Conservation (phyloP, 108 stramenopile species). For the Cyclotella atomus region DNA sequence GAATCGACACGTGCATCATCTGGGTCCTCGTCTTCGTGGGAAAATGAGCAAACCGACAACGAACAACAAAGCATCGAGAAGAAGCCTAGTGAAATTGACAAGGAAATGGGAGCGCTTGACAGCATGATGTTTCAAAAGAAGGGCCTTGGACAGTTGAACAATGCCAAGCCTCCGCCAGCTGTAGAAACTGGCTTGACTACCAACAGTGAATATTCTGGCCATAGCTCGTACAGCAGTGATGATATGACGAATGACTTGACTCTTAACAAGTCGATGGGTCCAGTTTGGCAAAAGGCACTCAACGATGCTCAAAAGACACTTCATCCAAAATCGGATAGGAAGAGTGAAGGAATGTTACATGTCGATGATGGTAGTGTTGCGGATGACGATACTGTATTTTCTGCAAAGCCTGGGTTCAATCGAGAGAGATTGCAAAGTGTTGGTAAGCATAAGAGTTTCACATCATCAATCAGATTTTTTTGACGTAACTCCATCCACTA, state of each 20-base stretch:
- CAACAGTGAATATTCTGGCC: neutral
- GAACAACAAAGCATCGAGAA: neutral
- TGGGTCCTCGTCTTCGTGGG: neutral
- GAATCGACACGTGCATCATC: neutral
- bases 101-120: slow-evolving; percentile 2
- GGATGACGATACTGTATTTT: neutral
- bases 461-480: too few relatives aligned
- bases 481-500: too few relatives aligned
- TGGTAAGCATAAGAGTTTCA: neutral
- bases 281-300: neutral
- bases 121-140: slow-evolving; percentile 2
- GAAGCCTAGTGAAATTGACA: neutral
- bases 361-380: neutral
- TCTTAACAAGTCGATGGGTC: slow-evolving; percentile 1
- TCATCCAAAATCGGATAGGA: neutral
- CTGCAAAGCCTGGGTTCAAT: neutral
- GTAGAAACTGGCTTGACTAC: neutral
- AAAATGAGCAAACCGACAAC: neutral
- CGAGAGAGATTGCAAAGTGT: slow-evolving; percentile 2
- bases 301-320: neutral
- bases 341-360: neutral
- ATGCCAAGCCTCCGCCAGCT: neutral
- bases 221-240: slow-evolving; percentile 16
- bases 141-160: neutral
- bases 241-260: neutral